Base-by-base conservation (phyloP, 768 basidiomycete species). In the Termitomyces sp. region DNA sequence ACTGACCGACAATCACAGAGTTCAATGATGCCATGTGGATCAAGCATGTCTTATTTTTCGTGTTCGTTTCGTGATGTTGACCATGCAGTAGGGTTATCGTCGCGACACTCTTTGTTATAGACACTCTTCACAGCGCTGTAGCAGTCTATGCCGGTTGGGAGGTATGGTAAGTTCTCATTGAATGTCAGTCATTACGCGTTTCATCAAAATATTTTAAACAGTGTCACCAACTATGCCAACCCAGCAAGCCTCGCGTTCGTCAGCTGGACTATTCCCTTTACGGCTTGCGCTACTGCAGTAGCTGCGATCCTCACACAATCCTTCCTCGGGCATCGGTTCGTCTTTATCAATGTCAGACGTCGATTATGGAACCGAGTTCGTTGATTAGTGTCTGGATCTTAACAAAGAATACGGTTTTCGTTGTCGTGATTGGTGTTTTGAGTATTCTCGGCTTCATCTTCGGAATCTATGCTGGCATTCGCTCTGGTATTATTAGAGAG, bases 181-280 rank as follows among this genome's bases (percentile, higher is more conserved):
- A 2, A 19, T 5, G 5, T 57, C 19, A 6, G 19, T 35, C 6
- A 9, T 23, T n/a, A 14, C n/a, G 3, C 1, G 7, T 25, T 11
- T 4, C 14, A 41, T 49, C 56, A 23, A 61, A 56, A 17, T 63
- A 31, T 49, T 58, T n/a, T 37, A 9, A 34, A 9, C 42, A 78
- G 77, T 46, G 77, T 78, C 4, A 71, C 68, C 29, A 73, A 78
- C 59, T 77, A 72, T 61, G 62, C 61, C 29, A 75, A 77, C 41
- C 75, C 74, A 5, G 70, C 65, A 5, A 70, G 64, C 50, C 69
- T 77, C 11, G 68, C 66, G 3, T 59, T 64, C 40, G 73, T 74
- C 48, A 66, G 66, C n/a, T 83, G 82, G 80, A 77, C 76, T 4
- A 77, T 80, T 44, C 75, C 77, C 2, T 79, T 82, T 54, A 82